These are phyloP conservation scores for Fusarium haematococcum DNA, from an alignment of 2,329 filamentous ascomycete genomes.

Conservation along the genomic window DNA sequence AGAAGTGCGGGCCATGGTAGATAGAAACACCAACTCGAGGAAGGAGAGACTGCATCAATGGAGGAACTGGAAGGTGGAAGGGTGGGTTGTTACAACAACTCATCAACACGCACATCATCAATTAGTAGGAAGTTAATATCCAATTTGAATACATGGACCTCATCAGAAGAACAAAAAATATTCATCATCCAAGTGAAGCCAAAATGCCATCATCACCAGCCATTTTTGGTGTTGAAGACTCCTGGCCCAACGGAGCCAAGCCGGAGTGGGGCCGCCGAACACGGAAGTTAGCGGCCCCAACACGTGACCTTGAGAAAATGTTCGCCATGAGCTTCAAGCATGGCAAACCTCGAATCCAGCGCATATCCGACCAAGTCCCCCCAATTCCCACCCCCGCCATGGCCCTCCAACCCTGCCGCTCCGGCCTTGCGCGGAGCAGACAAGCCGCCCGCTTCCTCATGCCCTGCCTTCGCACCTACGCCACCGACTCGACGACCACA, in stretches of 20 bases:
- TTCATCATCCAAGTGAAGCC: constrained; percentile 8
- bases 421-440: constrained; percentile 43
- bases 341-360: constrained; percentile 8
- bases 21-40: background rate
- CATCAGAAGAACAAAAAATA: background rate
- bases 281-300: constrained; percentile 15
- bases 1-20: background rate
- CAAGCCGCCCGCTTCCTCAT: constrained; percentile 37
- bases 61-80: background rate
- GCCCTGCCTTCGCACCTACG: constrained; percentile 46
- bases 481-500: constrained; percentile 37
- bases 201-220: background rate
- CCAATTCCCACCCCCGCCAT: constrained; percentile 39
- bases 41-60: background rate
- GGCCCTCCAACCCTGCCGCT: constrained; percentile 51
- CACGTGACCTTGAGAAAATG: constrained; percentile 51
- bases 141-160: background rate
- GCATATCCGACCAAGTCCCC: constrained; percentile 12
- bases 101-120: background rate
- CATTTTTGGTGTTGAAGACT: constrained; percentile 17
- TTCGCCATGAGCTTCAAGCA: constrained; percentile 41
- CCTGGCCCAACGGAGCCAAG: constrained; percentile 13
- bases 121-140: background rate
- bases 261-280: constrained; percentile 33
- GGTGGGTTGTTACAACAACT: background rate